A percentile compares a stretch with the other conserved stretches of the same genome.
Evolutionary conservation across 2,329 filamentous ascomycete genomes (phyloP).

Genomic region (Diaporthe longicolla): DNA sequence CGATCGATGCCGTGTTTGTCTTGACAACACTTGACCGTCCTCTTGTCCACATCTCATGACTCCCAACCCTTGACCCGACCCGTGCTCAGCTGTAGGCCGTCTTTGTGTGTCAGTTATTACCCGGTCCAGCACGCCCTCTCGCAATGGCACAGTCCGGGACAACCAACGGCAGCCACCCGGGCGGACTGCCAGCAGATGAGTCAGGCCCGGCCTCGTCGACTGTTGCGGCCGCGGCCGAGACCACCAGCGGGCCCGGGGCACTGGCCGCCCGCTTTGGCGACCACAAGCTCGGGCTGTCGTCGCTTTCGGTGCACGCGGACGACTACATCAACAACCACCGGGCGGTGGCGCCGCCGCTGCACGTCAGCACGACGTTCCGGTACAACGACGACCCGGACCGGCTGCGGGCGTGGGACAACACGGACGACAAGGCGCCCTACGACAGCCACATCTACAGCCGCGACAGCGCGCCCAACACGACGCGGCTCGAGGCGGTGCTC

Average conservation of each 20-base stretch:
- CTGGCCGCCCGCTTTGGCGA: conserved; percentile 51
- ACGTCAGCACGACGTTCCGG: conserved; percentile 92
- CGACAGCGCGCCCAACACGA: conserved; percentile 81
- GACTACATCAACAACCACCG: conserved; percentile 80
- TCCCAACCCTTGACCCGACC: neutral
- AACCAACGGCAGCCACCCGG: conserved; percentile 17
- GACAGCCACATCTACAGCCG: conserved; percentile 89
- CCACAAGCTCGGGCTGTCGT: conserved; percentile 70
- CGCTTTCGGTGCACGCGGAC: conserved; percentile 85
- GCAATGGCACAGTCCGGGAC: conserved; percentile 30
- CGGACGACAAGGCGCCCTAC: conserved; percentile 64
- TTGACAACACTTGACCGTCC: neutral
- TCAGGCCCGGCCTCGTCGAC: conserved; percentile 24
- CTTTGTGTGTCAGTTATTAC: neutral
- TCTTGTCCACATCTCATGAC: neutral
- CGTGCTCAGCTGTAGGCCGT: neutral
- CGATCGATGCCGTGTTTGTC: no score
- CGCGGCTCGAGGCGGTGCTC: conserved; percentile 88
- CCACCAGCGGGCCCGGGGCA: conserved; percentile 44
- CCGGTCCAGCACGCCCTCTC: neutral
- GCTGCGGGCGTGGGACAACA: conserved; percentile 67
- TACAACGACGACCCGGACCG: conserved; percentile 80
- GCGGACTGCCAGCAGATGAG: conserved; percentile 36
- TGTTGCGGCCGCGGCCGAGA: conserved; percentile 2
- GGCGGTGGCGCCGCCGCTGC: conserved; percentile 90